Evolutionary conservation across 192 early-diverging fungal genomes (phyloP), one percentile per base, ranked within the genome.

Genomic region (Backusella circina): DNA sequence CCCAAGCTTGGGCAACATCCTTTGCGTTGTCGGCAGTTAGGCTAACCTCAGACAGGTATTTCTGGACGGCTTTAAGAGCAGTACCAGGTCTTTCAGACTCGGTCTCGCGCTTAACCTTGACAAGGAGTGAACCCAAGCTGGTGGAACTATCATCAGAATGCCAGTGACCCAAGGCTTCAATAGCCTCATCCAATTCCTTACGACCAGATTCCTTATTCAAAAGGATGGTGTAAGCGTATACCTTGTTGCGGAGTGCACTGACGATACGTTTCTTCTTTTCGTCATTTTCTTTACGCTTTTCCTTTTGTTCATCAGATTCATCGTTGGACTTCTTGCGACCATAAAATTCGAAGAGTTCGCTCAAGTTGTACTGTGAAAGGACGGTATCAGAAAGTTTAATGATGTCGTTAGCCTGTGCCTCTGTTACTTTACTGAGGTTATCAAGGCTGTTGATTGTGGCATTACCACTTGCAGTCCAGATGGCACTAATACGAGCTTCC

Each of bases 241-340:
- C 89, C 70, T 90, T 92, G 21, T 86, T 74, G 0, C 79, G 73
- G 54, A 95, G 81, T 8, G 95, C 93, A 7, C 75, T 75, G 10
- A 92, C 75, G 23, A 95, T 77, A 32, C 88, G 88, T 10, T 85
- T 84, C 81, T 93, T 94, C 64, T 87, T 90, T 44, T 86, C 78
- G 26, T 97, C 95, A 68, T 91, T 91, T 47, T 93, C 91, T 82
- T 94, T 88, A 82, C 87, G 86, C 18, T 83, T 87, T 18, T 89
- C 87, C 37, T 86, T 88, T 44, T 70, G 73, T 13, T 88, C 84
- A 12, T 85, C 75, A 0, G 83, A 80, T 76, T 81, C 77, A 72
- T 81, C 81, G 36, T 80, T 79, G 21, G 88, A 86, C 13, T 78
- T 86, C 70, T 90, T 83, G 12, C 89, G 76, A 8, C 90, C 91